Conservation (phyloP, 1,284 basidiomycete genomes). For the Porphyrellus sp. region DNA sequence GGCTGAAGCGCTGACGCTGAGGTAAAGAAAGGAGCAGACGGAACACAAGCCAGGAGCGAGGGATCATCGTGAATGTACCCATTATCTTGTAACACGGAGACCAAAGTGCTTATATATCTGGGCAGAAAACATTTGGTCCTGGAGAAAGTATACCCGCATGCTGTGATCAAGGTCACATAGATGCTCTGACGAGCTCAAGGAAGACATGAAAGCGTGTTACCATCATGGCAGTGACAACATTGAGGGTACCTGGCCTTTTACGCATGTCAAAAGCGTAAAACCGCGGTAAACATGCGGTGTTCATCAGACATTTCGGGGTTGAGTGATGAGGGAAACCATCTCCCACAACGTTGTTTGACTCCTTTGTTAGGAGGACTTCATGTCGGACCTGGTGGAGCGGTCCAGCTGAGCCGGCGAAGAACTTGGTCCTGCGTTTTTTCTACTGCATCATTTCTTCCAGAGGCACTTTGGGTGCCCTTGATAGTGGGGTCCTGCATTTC, state of each 20-base stretch:
- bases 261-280: background rate
- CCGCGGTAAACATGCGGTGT: background rate
- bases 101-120: background rate
- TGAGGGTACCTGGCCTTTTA: background rate
- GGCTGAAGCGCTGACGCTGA: constrained; percentile 14
- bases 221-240: background rate
- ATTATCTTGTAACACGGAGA: background rate
- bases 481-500: no score
- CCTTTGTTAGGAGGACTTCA: background rate
- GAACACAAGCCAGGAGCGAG: background rate
- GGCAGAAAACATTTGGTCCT: background rate
- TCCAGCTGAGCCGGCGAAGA: no score
- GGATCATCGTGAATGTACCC: constrained; percentile 8
- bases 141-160: background rate
- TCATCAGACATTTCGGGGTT: background rate
- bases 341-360: background rate
- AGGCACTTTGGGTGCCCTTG: no score
- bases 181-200: background rate
- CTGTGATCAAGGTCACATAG: background rate
- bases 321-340: background rate
- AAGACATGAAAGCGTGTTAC: background rate
- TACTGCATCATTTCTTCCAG: no score
- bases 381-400: background rate
- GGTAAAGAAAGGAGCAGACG: constrained; percentile 14
- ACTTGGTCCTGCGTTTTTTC: no score